A percentile compares a stretch with the other conserved stretches of the same genome.
These are phyloP conservation scores for Tetrapyrgos nigripes DNA, from an alignment of 1,284 basidiomycete genomes.

Conservation along the genomic window DNA sequence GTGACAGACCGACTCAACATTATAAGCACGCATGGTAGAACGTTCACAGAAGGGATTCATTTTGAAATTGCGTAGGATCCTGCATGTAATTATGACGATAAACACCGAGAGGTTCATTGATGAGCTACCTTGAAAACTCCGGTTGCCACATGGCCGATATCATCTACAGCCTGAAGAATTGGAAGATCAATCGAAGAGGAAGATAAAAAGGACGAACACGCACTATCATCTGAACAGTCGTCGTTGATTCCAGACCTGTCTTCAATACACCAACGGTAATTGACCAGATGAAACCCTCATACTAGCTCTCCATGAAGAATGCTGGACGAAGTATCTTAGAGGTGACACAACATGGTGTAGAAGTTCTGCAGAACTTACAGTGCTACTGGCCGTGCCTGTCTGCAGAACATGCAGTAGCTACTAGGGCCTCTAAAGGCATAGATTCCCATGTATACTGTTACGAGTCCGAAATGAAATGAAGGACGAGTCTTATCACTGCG, in stretches of 20 bases:
- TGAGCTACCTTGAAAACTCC: conserved; percentile 38
- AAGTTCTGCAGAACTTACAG: too few species aligned
- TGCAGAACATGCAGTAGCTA: too few species aligned
- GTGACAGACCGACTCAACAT: conserved; percentile 19
- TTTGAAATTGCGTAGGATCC: conserved; percentile 30
- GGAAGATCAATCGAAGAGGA: neutral
- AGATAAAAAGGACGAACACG: conserved; percentile 20
- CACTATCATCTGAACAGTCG: conserved; percentile 43
- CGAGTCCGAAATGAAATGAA: too few species aligned
- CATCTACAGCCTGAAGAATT: conserved; percentile 35
- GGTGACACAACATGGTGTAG: too few species aligned
- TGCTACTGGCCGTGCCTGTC: too few species aligned
- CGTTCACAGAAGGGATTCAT: conserved; percentile 39
- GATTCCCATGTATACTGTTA: too few species aligned
- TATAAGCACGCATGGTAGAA: conserved; percentile 34
- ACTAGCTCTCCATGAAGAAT: conserved; percentile 49
- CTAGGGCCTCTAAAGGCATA: too few species aligned
- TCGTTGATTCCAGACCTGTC: conserved; percentile 37
- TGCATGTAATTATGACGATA: conserved; percentile 10
- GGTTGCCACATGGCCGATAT: conserved; percentile 44
- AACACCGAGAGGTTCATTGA: neutral
- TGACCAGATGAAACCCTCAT: conserved; percentile 42
- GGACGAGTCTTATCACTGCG: too few species aligned
- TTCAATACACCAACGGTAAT: conserved; percentile 40
- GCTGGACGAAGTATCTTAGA: conserved; percentile 39